Conservation (phyloP, 2,329 filamentous ascomycete genomes). For the Fusarium ambrosium region DNA sequence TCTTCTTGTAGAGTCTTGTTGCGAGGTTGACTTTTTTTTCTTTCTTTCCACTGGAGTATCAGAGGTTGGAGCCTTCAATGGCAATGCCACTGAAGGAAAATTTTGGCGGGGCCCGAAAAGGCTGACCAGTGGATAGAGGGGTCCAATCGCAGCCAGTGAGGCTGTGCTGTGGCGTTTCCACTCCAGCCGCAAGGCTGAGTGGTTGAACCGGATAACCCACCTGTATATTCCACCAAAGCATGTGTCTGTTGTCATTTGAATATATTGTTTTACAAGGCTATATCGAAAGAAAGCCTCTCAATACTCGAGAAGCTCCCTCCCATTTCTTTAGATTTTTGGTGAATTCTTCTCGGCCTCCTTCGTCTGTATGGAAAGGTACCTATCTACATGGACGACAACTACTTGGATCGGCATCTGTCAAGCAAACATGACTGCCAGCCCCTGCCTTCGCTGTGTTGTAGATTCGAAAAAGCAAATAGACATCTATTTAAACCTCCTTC, state of each 20-base stretch:
- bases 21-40: conserved; percentile 8
- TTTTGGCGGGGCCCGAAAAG: conserved; percentile 36
- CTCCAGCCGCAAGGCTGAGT: neutral
- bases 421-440: neutral
- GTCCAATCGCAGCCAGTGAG: neutral
- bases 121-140: conserved; percentile 14
- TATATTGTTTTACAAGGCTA: neutral
- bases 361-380: neutral
- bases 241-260: neutral
- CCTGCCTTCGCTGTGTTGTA: neutral
- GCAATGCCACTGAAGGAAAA: conserved; percentile 27
- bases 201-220: neutral
- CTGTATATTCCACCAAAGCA: neutral
- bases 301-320: neutral
- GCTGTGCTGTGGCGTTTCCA: neutral
- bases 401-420: neutral
- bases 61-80: conserved; percentile 15
- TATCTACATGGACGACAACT: neutral
- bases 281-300: neutral
- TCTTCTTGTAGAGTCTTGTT: neutral
- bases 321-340: neutral
- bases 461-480: neutral
- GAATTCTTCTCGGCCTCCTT: neutral
- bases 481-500: neutral
- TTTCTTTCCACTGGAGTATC: conserved; percentile 8